Percentiles rank a stretch among this genome's conserved stretches.
Conservation (phyloP, 2,329 filamentous ascomycete genomes). For the Arthrobotrys sinensis region DNA sequence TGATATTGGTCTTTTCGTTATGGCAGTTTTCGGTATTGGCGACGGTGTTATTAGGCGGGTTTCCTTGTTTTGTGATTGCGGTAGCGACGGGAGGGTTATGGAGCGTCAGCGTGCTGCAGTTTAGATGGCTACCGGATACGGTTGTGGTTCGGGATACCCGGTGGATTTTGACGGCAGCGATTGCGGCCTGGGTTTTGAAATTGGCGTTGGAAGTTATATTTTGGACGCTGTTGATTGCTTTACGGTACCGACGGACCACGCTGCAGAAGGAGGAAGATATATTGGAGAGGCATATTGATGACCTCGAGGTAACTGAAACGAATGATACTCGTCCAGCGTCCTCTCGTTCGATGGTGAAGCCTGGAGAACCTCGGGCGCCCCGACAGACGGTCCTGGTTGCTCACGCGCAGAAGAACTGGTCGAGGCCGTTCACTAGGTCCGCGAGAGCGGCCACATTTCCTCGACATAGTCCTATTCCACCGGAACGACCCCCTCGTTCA, state of each 20-base stretch:
- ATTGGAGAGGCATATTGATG: slow-evolving; percentile 23
- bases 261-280: slow-evolving; percentile 29
- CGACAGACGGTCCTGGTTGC: slow-evolving; percentile 43
- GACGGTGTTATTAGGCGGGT: slow-evolving; percentile 39
- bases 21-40: slow-evolving; percentile 48
- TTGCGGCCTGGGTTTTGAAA: slow-evolving; percentile 51
- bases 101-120: slow-evolving; percentile 52
- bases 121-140: slow-evolving; percentile 46
- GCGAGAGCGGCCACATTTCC: background rate
- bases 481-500: slow-evolving; percentile 36
- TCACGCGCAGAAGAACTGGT: slow-evolving; percentile 50
- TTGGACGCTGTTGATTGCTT: slow-evolving; percentile 49
- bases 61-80: slow-evolving; percentile 41
- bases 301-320: slow-evolving; percentile 15
- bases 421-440: slow-evolving; percentile 42
- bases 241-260: slow-evolving; percentile 38
- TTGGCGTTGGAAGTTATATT: slow-evolving; percentile 53
- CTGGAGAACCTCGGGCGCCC: slow-evolving; percentile 6
- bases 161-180: slow-evolving; percentile 55
- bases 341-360: slow-evolving; percentile 28
- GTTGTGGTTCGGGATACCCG: slow-evolving; percentile 49
- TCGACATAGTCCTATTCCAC: slow-evolving; percentile 28
- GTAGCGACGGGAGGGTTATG: slow-evolving; percentile 46
- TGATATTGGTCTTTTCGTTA: slow-evolving; percentile 54
- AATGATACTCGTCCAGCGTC: slow-evolving; percentile 26